These are phyloP conservation scores for Podospora australis DNA, from an alignment of 495 filamentous ascomycete genomes.

Conservation along the genomic window DNA sequence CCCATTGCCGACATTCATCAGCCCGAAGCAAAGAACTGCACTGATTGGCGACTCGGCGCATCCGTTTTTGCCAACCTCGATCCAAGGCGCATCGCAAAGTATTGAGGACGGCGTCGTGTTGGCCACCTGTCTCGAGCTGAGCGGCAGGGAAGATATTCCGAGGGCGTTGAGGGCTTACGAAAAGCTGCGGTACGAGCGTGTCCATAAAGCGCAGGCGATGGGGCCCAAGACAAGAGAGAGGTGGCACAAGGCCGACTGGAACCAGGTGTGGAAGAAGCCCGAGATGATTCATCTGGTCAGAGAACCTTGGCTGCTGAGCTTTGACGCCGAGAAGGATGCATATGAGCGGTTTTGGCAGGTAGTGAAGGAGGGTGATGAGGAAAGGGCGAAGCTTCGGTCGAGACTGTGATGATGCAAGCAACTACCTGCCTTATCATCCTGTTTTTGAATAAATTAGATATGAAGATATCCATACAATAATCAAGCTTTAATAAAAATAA, in stretches of 20 bases:
- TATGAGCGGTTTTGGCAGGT: constrained; percentile 23
- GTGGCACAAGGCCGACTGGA: constrained; percentile 59
- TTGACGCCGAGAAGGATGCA: constrained; percentile 57
- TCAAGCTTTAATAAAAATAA: no score
- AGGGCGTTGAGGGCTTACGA: constrained; percentile 43
- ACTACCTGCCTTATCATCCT: no score
- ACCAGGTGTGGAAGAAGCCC: constrained; percentile 51
- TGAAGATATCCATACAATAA: no score
- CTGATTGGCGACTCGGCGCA: constrained; percentile 68
- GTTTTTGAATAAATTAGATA: no score
- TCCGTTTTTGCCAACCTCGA: constrained; percentile 64
- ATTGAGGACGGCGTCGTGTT: constrained; percentile 67
- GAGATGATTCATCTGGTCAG: constrained; percentile 47
- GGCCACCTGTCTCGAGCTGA: constrained; percentile 52
- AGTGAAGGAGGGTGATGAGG: constrained; percentile 1
- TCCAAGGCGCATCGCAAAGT: constrained; percentile 64
- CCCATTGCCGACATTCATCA: constrained; percentile 60
- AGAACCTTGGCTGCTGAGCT: constrained; percentile 54
- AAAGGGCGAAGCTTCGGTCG: not conserved
- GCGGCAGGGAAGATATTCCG: constrained; percentile 32
- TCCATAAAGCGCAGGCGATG: constrained; percentile 51
- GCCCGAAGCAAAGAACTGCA: constrained; percentile 49
- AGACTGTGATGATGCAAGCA: no score
- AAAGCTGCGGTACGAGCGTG: constrained; percentile 47
- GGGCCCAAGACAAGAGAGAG: constrained; percentile 52